Conservation (phyloP, 2,329 filamentous ascomycete genomes). For the Penicillium frequentans region DNA sequence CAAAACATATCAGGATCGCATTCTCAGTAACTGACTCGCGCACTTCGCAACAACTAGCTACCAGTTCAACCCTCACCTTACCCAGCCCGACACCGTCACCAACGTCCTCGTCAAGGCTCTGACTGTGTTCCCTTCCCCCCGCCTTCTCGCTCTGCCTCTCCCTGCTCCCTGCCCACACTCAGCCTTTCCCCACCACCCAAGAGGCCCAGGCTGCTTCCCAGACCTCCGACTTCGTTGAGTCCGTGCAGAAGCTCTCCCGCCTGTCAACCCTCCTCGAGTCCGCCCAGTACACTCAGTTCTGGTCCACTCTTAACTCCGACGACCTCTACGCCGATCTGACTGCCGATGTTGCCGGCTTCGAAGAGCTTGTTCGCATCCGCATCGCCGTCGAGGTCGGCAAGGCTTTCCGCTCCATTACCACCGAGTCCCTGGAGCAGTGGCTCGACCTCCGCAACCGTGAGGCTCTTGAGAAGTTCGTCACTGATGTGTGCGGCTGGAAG, state of each 20-base stretch:
- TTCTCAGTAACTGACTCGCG: constrained; percentile 9
- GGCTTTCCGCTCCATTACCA: constrained; percentile 71
- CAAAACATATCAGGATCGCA: not conserved
- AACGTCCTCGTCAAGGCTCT: constrained; percentile 98
- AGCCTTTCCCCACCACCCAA: constrained; percentile 59
- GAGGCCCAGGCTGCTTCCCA: constrained; percentile 42
- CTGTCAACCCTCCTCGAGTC: constrained; percentile 87
- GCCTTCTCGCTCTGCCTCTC: constrained; percentile 94
- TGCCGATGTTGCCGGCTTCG: constrained; percentile 91
- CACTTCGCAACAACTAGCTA: constrained; percentile 62
- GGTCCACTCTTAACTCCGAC: constrained; percentile 87
- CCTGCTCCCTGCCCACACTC: constrained; percentile 82
- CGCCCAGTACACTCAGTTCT: constrained; percentile 89
- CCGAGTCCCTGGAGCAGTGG: constrained; percentile 71
- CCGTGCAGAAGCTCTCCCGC: constrained; percentile 79
- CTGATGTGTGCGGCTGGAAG: constrained; percentile 83
- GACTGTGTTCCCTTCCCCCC: constrained; percentile 89
- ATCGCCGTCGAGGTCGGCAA: constrained; percentile 87
- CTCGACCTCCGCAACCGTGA: constrained; percentile 67
- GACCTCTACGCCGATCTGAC: constrained; percentile 95
- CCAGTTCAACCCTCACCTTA: constrained; percentile 98
- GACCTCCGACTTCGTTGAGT: constrained; percentile 68
- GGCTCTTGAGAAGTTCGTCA: constrained; percentile 73
- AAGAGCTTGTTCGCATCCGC: constrained; percentile 85
- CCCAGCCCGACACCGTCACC: constrained; percentile 95